Percentiles rank a stretch among this genome's conserved stretches.
These are phyloP conservation scores for Phaeophleospora eucalypticola DNA, from an alignment of 2,329 filamentous ascomycete species.

Conservation along the genomic window DNA sequence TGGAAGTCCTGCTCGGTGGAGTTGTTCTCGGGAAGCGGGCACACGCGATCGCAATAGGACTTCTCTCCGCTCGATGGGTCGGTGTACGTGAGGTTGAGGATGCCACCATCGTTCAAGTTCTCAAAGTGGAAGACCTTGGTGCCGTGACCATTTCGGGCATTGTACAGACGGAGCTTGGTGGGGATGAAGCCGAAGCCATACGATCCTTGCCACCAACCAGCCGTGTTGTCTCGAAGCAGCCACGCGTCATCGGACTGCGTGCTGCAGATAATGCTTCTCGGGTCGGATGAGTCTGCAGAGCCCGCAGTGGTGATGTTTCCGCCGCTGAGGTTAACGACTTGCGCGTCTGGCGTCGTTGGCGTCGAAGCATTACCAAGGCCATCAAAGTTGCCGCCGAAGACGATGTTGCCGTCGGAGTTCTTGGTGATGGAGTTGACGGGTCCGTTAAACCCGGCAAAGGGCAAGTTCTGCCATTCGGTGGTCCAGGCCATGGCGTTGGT, in stretches of 20 bases:
- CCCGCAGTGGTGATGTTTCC: conserved; percentile 67
- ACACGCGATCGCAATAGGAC: conserved; percentile 71
- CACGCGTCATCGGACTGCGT: conserved; percentile 72
- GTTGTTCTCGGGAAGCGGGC: conserved; percentile 71
- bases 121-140: conserved; percentile 86
- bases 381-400: conserved; percentile 89
- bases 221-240: conserved; percentile 69
- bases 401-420: conserved; percentile 73
- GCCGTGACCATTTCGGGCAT: conserved; percentile 77
- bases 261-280: conserved; percentile 79
- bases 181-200: conserved; percentile 84
- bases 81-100: conserved; percentile 92
- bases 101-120: conserved; percentile 79
- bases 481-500: conserved; percentile 87
- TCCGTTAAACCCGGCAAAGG: conserved; percentile 93
- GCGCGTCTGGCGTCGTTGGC: conserved; percentile 60
- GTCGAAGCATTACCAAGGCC: conserved; percentile 77
- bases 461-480: conserved; percentile 70
- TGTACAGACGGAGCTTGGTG: conserved; percentile 81
- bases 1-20: conserved; percentile 79
- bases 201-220: conserved; percentile 77
- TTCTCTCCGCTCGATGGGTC: conserved; percentile 64
- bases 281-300: conserved; percentile 59
- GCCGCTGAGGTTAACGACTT: conserved; percentile 79
- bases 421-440: conserved; percentile 82